Evolutionary conservation across 2,329 filamentous ascomycete species (phyloP).

Genomic region (Aspergillus piperis): DNA sequence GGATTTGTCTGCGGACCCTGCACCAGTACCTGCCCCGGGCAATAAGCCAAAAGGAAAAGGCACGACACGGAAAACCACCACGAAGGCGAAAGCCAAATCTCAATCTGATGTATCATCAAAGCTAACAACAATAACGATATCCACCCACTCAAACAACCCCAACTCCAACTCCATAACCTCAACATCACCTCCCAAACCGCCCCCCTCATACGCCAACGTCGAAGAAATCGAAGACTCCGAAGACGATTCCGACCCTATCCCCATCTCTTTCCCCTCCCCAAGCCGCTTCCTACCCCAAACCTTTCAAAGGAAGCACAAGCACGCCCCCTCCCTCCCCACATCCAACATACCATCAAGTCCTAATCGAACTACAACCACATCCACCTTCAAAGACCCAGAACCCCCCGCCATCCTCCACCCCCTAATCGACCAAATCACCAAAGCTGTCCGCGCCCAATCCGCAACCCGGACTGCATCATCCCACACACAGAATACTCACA

Average conservation of each 20-base stretch:
- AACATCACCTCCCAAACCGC: background rate
- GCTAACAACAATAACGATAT: background rate
- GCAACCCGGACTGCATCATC: conserved; percentile 32
- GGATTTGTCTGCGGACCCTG: background rate
- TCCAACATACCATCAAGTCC: conserved; percentile 17
- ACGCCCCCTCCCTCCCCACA: conserved; percentile 12
- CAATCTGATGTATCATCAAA: conserved; percentile 2
- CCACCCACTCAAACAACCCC: background rate
- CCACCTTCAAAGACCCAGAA: background rate
- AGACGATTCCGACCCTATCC: conserved; percentile 27
- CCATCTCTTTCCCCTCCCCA: conserved; percentile 21
- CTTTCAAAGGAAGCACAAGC: conserved; percentile 1
- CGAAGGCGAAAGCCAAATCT: conserved; percentile 15
- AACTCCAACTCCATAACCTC: background rate
- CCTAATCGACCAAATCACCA: conserved; percentile 52
- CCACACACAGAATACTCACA: conserved; percentile 25
- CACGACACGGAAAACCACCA: conserved; percentile 6
- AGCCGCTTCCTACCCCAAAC: conserved; percentile 27
- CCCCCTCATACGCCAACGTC: conserved; percentile 27
- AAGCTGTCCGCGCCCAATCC: conserved; percentile 48
- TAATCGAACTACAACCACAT: conserved; percentile 1
- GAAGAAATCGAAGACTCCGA: conserved; percentile 43
- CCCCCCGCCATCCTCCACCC: conserved; percentile 27
- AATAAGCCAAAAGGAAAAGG: conserved; percentile 1
- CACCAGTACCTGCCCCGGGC: background rate